Conservation (phyloP, 106 monocot species). For the Dendrobium nobile region DNA sequence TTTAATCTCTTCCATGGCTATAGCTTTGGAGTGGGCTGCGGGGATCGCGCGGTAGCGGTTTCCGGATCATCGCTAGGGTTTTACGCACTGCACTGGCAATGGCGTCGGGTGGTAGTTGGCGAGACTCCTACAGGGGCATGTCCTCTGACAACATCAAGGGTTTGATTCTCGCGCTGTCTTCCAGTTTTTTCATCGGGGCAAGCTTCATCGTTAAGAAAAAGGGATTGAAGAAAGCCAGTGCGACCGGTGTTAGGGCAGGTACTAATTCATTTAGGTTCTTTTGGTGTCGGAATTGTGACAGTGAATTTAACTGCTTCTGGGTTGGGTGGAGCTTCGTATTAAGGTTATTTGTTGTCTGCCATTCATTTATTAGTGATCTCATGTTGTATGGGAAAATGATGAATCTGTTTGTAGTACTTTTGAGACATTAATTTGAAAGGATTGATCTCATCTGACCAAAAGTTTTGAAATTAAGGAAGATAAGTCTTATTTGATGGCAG, state of each 20-base stretch:
- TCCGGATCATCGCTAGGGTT: conserved; percentile 2
- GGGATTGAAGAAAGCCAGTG: conserved; percentile 53
- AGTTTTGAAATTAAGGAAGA: neutral
- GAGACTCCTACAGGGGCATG: conserved; percentile 31
- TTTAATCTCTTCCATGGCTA: neutral
- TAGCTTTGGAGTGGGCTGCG: neutral
- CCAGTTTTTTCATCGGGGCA: conserved; percentile 58
- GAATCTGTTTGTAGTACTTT: neutral
- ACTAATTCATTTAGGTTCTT: neutral
- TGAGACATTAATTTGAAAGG: neutral
- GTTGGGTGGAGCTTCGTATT: neutral
- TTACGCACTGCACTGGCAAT: conserved; percentile 6
- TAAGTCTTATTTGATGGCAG: neutral
- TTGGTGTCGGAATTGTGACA: neutral
- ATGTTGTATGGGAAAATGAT: neutral
- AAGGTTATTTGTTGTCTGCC: neutral
- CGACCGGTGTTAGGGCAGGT: conserved; percentile 45
- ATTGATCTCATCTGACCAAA: neutral
- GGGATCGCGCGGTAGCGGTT: neutral
- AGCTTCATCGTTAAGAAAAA: conserved; percentile 87
- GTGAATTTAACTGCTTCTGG: neutral
- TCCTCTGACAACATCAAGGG: conserved; percentile 48
- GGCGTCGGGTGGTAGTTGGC: conserved; percentile 20
- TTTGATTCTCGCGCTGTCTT: conserved; percentile 41
- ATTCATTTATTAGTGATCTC: neutral